A percentile compares a stretch with the other conserved stretches of the same genome.
Evolutionary conservation across 345 rosid genomes (phyloP).

Genomic region (Brassica incana): DNA sequence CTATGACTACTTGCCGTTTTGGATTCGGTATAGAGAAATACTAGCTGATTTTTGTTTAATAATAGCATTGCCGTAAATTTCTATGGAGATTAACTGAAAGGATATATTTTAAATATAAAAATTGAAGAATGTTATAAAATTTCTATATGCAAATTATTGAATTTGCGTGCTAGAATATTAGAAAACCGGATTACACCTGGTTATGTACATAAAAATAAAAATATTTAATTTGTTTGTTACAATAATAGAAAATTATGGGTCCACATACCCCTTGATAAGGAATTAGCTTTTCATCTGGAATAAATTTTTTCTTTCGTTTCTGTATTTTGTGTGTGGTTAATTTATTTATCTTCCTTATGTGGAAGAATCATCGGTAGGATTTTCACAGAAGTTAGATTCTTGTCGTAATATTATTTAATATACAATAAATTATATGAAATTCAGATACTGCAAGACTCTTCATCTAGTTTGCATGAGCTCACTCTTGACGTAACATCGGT

Average conservation of each 20-base stretch:
- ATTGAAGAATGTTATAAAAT: not conserved
- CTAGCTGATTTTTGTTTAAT: too few species aligned
- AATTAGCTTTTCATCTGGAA: constrained; percentile 21
- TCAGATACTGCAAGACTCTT: constrained; percentile 22
- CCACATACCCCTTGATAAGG: constrained; percentile 16
- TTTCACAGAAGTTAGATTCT: constrained; percentile 14
- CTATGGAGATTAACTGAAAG: not conserved
- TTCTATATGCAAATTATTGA: not conserved
- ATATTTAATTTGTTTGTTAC: not conserved
- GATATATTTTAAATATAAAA: too few species aligned
- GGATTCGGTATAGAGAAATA: too few species aligned
- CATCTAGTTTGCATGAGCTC: constrained; percentile 28
- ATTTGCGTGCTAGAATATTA: not conserved
- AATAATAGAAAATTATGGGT: constrained; percentile 12
- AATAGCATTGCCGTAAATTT: too few species aligned
- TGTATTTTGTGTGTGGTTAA: not conserved
- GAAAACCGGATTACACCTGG: not conserved
- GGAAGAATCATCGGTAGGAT: constrained; percentile 31
- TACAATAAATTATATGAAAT: not conserved
- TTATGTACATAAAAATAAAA: too few species aligned
- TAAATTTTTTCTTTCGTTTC: not conserved
- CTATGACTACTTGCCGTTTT: too few species aligned
- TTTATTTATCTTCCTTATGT: not conserved
- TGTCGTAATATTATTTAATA: not conserved
- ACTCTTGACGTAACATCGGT: not conserved